Conservation (phyloP, 2,329 filamentous ascomycete species). For the Malbranchea cinnamomea region DNA sequence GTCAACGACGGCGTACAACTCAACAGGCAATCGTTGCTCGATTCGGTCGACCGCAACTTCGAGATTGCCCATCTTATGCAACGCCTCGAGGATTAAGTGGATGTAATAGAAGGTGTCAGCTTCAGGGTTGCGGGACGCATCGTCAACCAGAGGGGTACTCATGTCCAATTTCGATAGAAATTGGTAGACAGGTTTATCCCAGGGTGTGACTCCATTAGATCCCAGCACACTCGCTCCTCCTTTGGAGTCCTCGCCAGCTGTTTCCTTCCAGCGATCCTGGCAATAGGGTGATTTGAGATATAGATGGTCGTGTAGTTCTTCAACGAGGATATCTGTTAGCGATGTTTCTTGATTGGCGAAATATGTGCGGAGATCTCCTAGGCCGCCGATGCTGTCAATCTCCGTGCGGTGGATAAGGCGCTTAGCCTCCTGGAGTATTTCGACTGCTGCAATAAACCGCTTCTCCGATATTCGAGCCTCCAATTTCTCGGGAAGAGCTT, state of each 20-base stretch:
- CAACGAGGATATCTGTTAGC: constrained; percentile 87
- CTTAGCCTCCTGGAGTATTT: constrained; percentile 76
- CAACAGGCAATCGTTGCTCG: constrained; percentile 83
- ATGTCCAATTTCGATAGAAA: constrained; percentile 45
- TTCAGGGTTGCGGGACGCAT: constrained; percentile 85
- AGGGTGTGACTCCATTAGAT: constrained; percentile 23
- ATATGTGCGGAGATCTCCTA: constrained; percentile 74
- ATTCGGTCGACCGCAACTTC: constrained; percentile 79
- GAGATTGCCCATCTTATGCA: constrained; percentile 77
- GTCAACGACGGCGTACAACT: constrained; percentile 85
- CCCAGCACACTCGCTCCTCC: constrained; percentile 12
- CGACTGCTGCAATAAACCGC: constrained; percentile 80
- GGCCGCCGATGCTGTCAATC: constrained; percentile 76
- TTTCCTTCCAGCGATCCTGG: constrained; percentile 82
- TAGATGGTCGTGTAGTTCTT: constrained; percentile 91
- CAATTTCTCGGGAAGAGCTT: constrained; percentile 77
- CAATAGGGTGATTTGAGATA: constrained; percentile 98
- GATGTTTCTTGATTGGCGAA: constrained; percentile 85
- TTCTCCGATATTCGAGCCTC: constrained; percentile 95
- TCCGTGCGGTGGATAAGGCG: constrained; percentile 74
- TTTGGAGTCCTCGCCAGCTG: constrained; percentile 30
- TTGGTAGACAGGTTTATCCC: constrained; percentile 40
- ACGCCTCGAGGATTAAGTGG: constrained; percentile 66
- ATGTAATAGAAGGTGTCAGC: constrained; percentile 93
- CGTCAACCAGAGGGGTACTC: constrained; percentile 52